These are phyloP conservation scores for Syncephalastrum contaminatum DNA, from an alignment of 371 early-diverging fungal genomes.

Conservation along the genomic window DNA sequence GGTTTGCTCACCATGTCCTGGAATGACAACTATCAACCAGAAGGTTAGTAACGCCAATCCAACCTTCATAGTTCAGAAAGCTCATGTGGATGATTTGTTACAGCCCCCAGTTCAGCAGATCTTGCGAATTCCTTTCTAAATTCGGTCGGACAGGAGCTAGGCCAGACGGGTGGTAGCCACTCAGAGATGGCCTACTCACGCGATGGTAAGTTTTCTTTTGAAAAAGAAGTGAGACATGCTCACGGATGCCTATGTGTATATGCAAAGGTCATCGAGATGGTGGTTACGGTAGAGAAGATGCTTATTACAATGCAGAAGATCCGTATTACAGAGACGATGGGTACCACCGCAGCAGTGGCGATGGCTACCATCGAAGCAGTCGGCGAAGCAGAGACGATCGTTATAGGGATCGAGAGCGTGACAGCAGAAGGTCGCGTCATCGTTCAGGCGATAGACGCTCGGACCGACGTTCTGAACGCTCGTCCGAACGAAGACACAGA, in stretches of 20 bases:
- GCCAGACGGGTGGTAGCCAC: slow-evolving; percentile 8
- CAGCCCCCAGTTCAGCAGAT: slow-evolving; percentile 31
- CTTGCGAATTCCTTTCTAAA: slow-evolving; percentile 45
- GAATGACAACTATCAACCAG: too few species aligned
- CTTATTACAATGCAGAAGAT: slow-evolving; percentile 8
- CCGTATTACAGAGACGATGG: slow-evolving; percentile 18
- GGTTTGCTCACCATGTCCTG: too few species aligned
- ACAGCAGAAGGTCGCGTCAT: slow-evolving; percentile 44
- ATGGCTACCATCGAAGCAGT: slow-evolving; percentile 31
- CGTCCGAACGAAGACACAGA: slow-evolving; percentile 30
- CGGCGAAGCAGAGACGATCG: slow-evolving; percentile 42
- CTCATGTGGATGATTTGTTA: too few species aligned
- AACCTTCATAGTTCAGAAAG: too few species aligned
- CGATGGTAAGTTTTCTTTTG: background rate
- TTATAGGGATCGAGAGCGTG: slow-evolving; percentile 34
- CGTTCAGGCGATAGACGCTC: slow-evolving; percentile 35
- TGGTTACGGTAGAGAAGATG: slow-evolving; percentile 1
- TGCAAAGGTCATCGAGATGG: too few species aligned
- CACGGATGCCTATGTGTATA: too few species aligned
- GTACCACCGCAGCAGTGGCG: slow-evolving; percentile 22
- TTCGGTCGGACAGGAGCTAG: slow-evolving; percentile 45
- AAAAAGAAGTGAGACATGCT: too few species aligned
- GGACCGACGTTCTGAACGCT: slow-evolving; percentile 38
- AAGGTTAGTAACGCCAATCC: too few species aligned
- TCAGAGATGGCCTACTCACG: background rate